Evolutionary conservation across 495 filamentous ascomycete species (phyloP), one percentile per base, ranked within the genome.

Genomic region (Aspergillus diversus): DNA sequence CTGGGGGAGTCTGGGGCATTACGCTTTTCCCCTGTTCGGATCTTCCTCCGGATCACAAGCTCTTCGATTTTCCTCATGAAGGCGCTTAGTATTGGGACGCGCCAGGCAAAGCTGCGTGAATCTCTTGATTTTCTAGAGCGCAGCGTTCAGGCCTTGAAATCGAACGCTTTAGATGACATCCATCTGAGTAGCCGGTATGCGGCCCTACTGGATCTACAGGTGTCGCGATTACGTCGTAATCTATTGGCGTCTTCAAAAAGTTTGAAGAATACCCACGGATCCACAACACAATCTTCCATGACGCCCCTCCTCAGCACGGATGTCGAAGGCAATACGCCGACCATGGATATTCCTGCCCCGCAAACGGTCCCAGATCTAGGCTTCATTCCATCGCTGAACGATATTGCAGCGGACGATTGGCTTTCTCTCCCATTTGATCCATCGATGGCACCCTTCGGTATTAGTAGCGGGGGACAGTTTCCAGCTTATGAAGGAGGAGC

Each of bases 51-150:
- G 17, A 76, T 83, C 50, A 83, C 77, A 33, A 84, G 79, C 15
- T 78, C 81, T 3, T 82, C 81, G 3, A 83, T 85, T 33, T 85
- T 82, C 60, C 54, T 85, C 11, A 78, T 85, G 71, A 85, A 85
- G 69, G 79, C 80, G 0, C 68, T 85, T 7, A 85, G 82, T 56
- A 52, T 85, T 27, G 82, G 82, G 0, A 77, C 78, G 2, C 73
- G 80, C 4, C 80, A 81, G 58, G 71, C 78, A 1, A 82, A 79
- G 21, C 70, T 84, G 4, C 75, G 79, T 46, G 76, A 80, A 46
- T 81, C 81, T 0, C 73, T 84, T 0, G 78, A 83, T 48, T 70
- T 82, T 12, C 72, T 84, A 1, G 80, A 83, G 33, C 74, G 71
- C 43, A 77, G 76, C 51, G 82, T 83, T 55, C 72, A 76, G 39